Evolutionary conservation across 495 filamentous ascomycete genomes (phyloP).

Genomic region (Lepraria neglecta): DNA sequence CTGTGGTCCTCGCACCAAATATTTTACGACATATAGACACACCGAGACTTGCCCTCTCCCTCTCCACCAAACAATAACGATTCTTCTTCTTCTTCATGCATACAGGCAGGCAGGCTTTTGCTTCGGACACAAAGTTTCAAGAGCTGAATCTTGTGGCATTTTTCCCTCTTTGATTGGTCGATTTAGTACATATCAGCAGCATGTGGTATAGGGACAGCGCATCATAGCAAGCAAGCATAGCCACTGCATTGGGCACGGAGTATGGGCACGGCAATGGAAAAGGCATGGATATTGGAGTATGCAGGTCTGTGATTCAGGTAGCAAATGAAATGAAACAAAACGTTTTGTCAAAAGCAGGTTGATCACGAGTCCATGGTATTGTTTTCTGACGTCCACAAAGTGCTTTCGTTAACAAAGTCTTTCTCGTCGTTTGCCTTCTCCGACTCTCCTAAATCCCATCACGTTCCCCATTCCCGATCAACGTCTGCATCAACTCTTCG

Average conservation of each 20-base stretch:
- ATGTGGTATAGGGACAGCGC: constrained; percentile 7
- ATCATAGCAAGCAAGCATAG: constrained; percentile 7
- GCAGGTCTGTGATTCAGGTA: not conserved
- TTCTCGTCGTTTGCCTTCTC: too few relatives aligned
- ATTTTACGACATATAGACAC: constrained; percentile 6
- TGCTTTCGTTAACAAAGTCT: too few relatives aligned
- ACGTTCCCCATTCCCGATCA: too few relatives aligned
- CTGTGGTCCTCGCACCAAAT: not conserved
- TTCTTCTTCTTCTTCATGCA: not conserved
- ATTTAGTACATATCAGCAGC: not conserved
- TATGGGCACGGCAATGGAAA: not conserved
- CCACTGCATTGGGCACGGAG: constrained; percentile 9
- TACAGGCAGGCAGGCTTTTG: constrained; percentile 3
- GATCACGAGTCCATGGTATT: too few relatives aligned
- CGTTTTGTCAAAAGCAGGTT: not conserved
- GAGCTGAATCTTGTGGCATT: constrained; percentile 31
- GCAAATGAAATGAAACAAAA: not conserved
- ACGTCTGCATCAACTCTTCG: too few relatives aligned
- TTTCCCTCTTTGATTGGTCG: constrained; percentile 4
- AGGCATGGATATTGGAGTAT: not conserved
- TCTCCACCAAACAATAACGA: constrained; percentile 8
- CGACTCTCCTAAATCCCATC: too few relatives aligned
- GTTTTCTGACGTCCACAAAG: too few relatives aligned
- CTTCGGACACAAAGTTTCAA: constrained; percentile 29
- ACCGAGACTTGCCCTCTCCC: not conserved